A percentile compares a stretch with the other conserved stretches of the same genome.
These are phyloP conservation scores for Glycine soja DNA, from an alignment of 306 rosid genomes.

Conservation along the genomic window DNA sequence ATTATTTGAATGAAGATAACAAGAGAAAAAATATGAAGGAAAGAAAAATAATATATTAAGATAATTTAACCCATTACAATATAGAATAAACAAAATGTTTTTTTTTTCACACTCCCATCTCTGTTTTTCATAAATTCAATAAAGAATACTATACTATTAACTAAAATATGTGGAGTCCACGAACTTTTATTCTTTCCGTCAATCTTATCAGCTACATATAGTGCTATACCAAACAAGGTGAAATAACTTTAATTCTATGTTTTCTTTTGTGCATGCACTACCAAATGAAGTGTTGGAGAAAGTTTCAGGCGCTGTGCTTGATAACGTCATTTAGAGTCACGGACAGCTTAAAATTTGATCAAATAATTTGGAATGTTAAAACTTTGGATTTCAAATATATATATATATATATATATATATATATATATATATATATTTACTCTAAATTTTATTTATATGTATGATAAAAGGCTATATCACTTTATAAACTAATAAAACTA, in stretches of 20 bases:
- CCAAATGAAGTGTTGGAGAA: not conserved
- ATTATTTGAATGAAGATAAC: not conserved
- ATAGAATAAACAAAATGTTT: too few species aligned
- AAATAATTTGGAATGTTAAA: not conserved
- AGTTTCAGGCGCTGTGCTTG: not conserved
- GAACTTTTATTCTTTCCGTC: too few species aligned
- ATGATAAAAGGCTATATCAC: not conserved
- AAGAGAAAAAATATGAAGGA: not conserved
- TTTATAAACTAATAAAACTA: not conserved
- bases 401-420: too few species aligned
- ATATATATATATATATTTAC: too few species aligned
- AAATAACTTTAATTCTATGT: not conserved
- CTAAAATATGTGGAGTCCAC: not conserved
- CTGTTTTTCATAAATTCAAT: not conserved
- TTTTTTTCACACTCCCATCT: not conserved
- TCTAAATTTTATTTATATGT: not conserved
- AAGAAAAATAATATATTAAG: not conserved
- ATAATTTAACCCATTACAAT: not conserved
- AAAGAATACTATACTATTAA: not conserved
- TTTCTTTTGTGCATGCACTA: not conserved
- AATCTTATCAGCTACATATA: not conserved
- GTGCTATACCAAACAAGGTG: not conserved
- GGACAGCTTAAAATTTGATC: not conserved
- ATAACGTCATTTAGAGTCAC: not conserved
- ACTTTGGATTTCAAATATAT: not conserved